A percentile compares a stretch with the other conserved stretches of the same genome.
Conservation (phyloP, 2,329 filamentous ascomycete genomes). For the Pyrenochaeta sp. region DNA sequence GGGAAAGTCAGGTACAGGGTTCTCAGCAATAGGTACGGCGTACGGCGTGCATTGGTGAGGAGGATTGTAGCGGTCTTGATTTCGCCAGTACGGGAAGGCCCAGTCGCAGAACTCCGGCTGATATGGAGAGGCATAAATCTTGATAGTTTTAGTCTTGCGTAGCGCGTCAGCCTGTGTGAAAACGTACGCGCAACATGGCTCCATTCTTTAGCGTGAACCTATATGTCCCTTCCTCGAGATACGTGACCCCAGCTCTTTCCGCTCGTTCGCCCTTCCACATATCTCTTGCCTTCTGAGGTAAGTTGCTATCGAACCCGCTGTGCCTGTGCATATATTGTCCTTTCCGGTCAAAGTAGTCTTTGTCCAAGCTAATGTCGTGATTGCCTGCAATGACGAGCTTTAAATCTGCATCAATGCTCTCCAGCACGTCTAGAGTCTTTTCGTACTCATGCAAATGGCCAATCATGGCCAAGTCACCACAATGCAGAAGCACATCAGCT, state of each 20-base stretch:
- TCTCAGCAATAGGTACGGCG: slow-evolving; percentile 39
- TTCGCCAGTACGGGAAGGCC: slow-evolving; percentile 63
- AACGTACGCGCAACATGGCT: slow-evolving; percentile 54
- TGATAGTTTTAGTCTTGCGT: slow-evolving; percentile 1
- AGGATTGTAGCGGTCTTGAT: slow-evolving; percentile 63
- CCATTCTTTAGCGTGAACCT: slow-evolving; percentile 59
- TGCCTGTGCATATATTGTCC: slow-evolving; percentile 37
- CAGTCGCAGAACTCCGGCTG: slow-evolving; percentile 64
- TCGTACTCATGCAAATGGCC: slow-evolving; percentile 60
- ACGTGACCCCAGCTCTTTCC: slow-evolving; percentile 57
- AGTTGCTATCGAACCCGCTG: slow-evolving; percentile 24
- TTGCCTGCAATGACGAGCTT: slow-evolving; percentile 72
- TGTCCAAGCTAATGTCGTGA: slow-evolving; percentile 64
- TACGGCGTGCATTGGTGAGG: slow-evolving; percentile 34
- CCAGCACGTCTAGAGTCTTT: slow-evolving; percentile 57
- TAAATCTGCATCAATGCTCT: slow-evolving; percentile 60
- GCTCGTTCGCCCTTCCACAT: slow-evolving; percentile 59
- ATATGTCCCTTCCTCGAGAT: slow-evolving; percentile 64
- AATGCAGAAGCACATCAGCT: slow-evolving; percentile 65
- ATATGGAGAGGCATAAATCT: slow-evolving; percentile 63
- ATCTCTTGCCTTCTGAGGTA: slow-evolving; percentile 47
- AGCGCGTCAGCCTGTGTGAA: too few relatives aligned
- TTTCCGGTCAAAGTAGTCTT: slow-evolving; percentile 53
- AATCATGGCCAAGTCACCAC: slow-evolving; percentile 66
- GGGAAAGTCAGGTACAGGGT: slow-evolving; percentile 56